Evolutionary conservation across 2,329 filamentous ascomycete genomes (phyloP), one percentile per base, ranked within the genome.

Genomic region (Colletotrichum sp.): DNA sequence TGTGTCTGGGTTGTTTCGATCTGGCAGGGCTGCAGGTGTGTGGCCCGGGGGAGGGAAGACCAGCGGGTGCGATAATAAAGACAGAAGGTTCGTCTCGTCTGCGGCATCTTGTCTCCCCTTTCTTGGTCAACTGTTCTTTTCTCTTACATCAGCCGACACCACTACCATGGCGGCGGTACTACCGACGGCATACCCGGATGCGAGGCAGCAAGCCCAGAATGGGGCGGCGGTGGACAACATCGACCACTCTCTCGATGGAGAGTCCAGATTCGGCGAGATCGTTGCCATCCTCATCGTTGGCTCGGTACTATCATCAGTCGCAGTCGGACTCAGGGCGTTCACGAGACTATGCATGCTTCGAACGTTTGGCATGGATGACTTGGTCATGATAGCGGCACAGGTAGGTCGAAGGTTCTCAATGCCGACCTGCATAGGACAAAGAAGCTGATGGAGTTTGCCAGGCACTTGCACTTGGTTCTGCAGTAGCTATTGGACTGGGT

Each of bases 401-500:
- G 71, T 74, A 12, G 65, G 71, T 16, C 15, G n/a, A 48, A 10
- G n/a, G 15, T 64, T 36, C 21, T 65, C 8, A 12, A 52, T 8
- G 2, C 2, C 26, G 15, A 61, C 26, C 16, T 52, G 18, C 0
- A 15, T 2, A 34, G 28, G 28, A n/a, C 28, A 2, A 30, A 61
- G 26, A 32, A 32, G 58, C 58, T 52, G 43, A 52, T 5, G n/a
- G 43, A 21, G n/a, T 13, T 52, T 52, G 10, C n/a, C 4, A 52
- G 71, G 3, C 79, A 5, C 65, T 81, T 6, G 72, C 77, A 3
- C 70, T 81, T 2, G 79, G 73, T 2, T 43, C 79, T 7, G 79
- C 79, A 5, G 76, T 79, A 6, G 75, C 79, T 18, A 80, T 81
- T 26, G 79, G 79, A 5, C 64, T 81, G 21, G 80, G 80, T 81